phyloP scores from a whole-genome alignment of 306 rosid species.

The Castanea sativa region DNA sequence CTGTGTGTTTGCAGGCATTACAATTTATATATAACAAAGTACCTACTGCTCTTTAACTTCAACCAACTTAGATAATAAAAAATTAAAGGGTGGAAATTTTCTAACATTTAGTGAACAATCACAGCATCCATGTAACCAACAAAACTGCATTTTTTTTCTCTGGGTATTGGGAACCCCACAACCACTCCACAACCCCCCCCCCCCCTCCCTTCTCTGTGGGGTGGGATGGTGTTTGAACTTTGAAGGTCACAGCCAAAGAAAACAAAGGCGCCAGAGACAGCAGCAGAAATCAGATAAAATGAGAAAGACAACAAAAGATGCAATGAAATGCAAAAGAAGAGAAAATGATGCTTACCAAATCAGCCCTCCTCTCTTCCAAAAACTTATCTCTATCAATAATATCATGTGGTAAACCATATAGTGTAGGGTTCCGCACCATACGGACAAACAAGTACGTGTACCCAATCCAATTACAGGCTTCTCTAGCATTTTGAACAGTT shows the following conservation, averaged over 20 bases:
- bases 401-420: slow-evolving; percentile 79
- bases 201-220: no score
- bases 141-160: no score
- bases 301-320: not conserved
- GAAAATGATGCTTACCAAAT: slow-evolving; percentile 52
- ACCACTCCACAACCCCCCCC: no score
- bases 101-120: no score
- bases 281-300: not conserved
- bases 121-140: no score
- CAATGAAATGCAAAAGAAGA: not conserved
- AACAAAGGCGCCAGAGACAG: not conserved
- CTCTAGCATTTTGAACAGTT: slow-evolving; percentile 85
- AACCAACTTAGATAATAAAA: not conserved
- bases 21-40: no score
- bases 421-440: slow-evolving; percentile 76
- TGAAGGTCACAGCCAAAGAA: not conserved
- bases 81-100: not conserved
- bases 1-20: no score
- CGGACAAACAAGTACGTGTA: slow-evolving; percentile 84
- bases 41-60: no score
- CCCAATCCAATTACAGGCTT: slow-evolving; percentile 82
- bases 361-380: slow-evolving; percentile 90
- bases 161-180: no score
- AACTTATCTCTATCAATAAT: slow-evolving; percentile 60
- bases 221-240: no score